Percentiles rank a stretch among this genome's conserved stretches.
phyloP scores from a whole-genome alignment of 306 rosid species.

The Acacia acuminata region DNA sequence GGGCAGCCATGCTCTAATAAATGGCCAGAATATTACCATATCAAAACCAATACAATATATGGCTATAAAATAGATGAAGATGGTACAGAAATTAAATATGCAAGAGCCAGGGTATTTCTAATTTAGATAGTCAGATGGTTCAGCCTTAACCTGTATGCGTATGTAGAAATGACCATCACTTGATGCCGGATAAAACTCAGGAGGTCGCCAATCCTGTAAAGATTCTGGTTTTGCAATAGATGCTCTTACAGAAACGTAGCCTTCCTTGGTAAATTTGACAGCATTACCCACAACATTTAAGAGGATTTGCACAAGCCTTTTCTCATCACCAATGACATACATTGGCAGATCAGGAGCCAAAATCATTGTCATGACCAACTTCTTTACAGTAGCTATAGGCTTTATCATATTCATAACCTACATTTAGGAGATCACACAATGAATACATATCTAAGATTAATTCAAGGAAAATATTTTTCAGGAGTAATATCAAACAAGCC shows the following conservation, averaged over 20 bases:
- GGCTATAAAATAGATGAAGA: constrained; percentile 3
- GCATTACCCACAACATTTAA: constrained; percentile 89
- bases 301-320: constrained; percentile 78
- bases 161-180: constrained; percentile 75
- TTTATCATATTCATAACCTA: constrained; percentile 69
- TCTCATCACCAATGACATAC: constrained; percentile 82
- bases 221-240: constrained; percentile 81
- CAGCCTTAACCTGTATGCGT: constrained; percentile 69
- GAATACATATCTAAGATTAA: not conserved
- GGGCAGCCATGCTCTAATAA: not conserved
- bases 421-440: constrained; percentile 13
- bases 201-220: constrained; percentile 77
- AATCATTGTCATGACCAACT: constrained; percentile 67
- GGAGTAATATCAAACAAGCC: not conserved
- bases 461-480: not conserved
- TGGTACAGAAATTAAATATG: not conserved
- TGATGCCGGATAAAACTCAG: constrained; percentile 71
- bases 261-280: constrained; percentile 87
- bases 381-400: constrained; percentile 88
- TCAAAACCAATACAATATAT: not conserved
- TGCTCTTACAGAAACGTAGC: constrained; percentile 75
- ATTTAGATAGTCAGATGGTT: constrained; percentile 14
- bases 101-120: not conserved
- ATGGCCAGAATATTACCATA: not conserved
- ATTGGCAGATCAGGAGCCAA: constrained; percentile 80